Conservation (phyloP, 371 early-diverging fungal genomes). For the Rhizomucor miehei region DNA sequence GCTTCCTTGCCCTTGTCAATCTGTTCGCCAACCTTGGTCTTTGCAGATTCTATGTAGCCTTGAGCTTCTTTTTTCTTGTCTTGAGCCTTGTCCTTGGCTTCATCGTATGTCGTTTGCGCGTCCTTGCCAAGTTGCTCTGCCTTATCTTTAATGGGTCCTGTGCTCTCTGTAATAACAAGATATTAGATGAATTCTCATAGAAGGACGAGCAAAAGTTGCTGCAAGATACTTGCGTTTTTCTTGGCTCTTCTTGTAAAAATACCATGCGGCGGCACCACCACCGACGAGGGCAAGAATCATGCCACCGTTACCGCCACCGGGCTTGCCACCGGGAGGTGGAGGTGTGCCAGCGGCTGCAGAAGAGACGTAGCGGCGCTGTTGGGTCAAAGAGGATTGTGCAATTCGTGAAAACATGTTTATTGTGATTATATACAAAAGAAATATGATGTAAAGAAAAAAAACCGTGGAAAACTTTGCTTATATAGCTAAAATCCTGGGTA, state of each 20-base stretch:
- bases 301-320: slow-evolving; percentile 2
- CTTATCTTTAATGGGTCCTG: slow-evolving; percentile 1
- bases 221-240: not conserved
- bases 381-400: not conserved
- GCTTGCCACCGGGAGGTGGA: not conserved
- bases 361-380: slow-evolving; percentile 3
- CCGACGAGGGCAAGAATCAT: slow-evolving; percentile 3
- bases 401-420: too few species aligned
- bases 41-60: slow-evolving; percentile 7
- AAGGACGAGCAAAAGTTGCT: too few species aligned
- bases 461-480: too few species aligned
- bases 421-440: too few species aligned
- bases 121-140: not conserved
- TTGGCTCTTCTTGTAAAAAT: slow-evolving; percentile 7
- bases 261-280: slow-evolving; percentile 3
- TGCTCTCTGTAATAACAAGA: too few species aligned
- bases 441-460: too few species aligned
- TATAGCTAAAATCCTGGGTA: too few species aligned
- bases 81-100: slow-evolving; percentile 9
- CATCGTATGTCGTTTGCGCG: slow-evolving; percentile 2
- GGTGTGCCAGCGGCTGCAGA: slow-evolving; percentile 1
- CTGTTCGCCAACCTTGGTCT: slow-evolving; percentile 6
- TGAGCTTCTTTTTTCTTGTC: not conserved
- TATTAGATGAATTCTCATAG: too few species aligned
- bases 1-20: slow-evolving; percentile 9